Evolutionary conservation across 257 asterid genomes (phyloP).

Genomic region (Cordia subcordata): DNA sequence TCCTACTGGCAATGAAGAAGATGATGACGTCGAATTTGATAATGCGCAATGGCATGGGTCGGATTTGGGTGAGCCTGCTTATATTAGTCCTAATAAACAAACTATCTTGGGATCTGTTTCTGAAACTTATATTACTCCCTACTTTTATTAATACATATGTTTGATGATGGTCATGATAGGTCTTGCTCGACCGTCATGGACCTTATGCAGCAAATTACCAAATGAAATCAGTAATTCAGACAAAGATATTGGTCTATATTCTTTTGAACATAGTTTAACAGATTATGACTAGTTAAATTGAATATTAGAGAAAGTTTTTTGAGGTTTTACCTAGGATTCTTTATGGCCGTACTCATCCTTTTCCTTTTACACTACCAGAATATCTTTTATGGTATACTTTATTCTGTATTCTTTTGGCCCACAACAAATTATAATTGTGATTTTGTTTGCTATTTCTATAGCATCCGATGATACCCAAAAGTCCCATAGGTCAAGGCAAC

Average conservation of each 20-base stretch:
- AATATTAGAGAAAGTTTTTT: conserved; percentile 9
- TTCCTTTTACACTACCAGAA: conserved; percentile 14
- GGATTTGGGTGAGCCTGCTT: conserved; percentile 40
- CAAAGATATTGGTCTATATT: too few species aligned
- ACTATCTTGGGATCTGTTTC: too few species aligned
- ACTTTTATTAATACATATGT: too few species aligned
- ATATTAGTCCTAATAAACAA: too few species aligned
- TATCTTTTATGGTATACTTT: conserved; percentile 22
- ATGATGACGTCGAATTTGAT: conserved; percentile 67
- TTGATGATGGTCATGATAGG: too few species aligned
- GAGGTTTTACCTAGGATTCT: conserved; percentile 61
- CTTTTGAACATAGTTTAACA: background rate
- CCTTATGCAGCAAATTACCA: too few species aligned
- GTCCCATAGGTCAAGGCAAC: conserved; percentile 69
- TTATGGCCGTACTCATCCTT: conserved; percentile 9
- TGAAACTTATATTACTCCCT: too few species aligned
- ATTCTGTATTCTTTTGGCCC: conserved; percentile 44
- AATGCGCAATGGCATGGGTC: conserved; percentile 65
- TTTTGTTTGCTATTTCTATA: conserved; percentile 20
- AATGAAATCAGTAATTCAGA: too few species aligned
- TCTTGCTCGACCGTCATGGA: too few species aligned
- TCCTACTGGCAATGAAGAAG: conserved; percentile 91
- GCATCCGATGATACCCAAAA: conserved; percentile 78
- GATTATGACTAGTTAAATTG: background rate
- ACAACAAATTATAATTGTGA: conserved; percentile 30